Percentiles rank a stretch among this genome's conserved stretches.
These are phyloP conservation scores for Clathrus columnatus DNA, from an alignment of 768 basidiomycete species.

Conservation along the genomic window DNA sequence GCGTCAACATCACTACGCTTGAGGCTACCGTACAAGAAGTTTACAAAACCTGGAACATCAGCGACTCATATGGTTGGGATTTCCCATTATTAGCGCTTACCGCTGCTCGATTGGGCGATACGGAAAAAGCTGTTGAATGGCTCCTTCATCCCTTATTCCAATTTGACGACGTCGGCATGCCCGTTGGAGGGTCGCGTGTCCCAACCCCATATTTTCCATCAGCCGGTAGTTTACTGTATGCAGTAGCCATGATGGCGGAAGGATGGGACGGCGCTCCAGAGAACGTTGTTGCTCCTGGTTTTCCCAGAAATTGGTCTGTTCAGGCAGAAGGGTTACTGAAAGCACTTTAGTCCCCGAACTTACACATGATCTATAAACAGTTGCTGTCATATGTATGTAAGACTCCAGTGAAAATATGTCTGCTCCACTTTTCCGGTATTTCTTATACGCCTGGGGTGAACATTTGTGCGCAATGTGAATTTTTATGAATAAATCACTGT, in stretches of 20 bases:
- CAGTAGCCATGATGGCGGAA: conserved; percentile 48
- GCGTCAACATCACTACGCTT: conserved; percentile 37
- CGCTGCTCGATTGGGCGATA: conserved; percentile 43
- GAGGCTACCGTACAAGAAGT: conserved; percentile 45
- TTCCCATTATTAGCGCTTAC: conserved; percentile 58
- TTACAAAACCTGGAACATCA: conserved; percentile 45
- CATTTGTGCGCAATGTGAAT: too few relatives aligned
- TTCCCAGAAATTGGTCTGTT: conserved; percentile 35
- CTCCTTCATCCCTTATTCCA: conserved; percentile 44
- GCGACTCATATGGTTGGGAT: conserved; percentile 52
- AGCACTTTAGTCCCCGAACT: conserved; percentile 21
- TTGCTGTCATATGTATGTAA: too few relatives aligned
- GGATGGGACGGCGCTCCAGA: conserved; percentile 45
- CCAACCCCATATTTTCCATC: conserved; percentile 56
- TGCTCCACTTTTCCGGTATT: too few relatives aligned
- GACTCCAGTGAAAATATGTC: too few relatives aligned
- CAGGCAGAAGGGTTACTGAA: conserved; percentile 27
- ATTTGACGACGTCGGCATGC: conserved; percentile 57
- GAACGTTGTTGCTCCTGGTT: conserved; percentile 28
- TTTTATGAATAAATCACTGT: too few relatives aligned
- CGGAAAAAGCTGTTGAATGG: conserved; percentile 44
- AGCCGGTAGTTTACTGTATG: conserved; percentile 41
- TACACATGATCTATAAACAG: too few relatives aligned
- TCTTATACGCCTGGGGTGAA: too few relatives aligned
- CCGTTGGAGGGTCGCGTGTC: conserved; percentile 43